Evolutionary conservation across 495 filamentous ascomycete genomes (phyloP), one percentile per base, ranked within the genome.

Genomic region (Hypomontagnella monticulosa): DNA sequence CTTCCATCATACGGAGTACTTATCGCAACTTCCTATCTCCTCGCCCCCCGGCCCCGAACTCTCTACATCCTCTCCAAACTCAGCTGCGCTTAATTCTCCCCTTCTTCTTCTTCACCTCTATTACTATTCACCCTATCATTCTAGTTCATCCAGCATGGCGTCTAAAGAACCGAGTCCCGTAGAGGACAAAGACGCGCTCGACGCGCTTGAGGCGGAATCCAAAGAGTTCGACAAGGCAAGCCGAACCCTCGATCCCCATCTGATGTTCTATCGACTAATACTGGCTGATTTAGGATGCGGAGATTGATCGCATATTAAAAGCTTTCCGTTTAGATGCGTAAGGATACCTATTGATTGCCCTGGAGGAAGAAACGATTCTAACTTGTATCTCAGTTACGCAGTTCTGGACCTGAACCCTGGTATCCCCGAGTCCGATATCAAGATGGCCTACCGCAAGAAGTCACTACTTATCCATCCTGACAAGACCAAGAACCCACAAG

Each of bases 401-500:
- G 92, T 98, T 57, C 90, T 99, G 20, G 95, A 96, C 77, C 89
- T 99, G 57, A 93, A 96, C 76, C 95, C 95, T 5, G 95, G 95
- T 72, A 91, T 97, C 33, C 87, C 95, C 19, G 95, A 97, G 69
- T 93, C 92, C 54, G 96, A 98, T 79, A 98, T 99, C 81, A 98
- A 97, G 78, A 78, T 87, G 61, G 81, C 84, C 74, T 99, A 97
- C 82, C 92, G 95, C 79, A 93, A 89, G 69, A 98, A 97, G 75
- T 99, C 95, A 12, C 88, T 99, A 32, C 87, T 99, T 4, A 98
- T 99, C 81, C 95, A 99, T 80, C 95, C 95, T 9, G 95, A 99
- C 79, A 98, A 98, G 78, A 97, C 96, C 50, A 87, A 87, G 66
- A 98, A 99, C 75, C 91, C 92, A 1, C 83, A 81, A 27, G 95